Evolutionary conservation across 371 early-diverging fungal genomes (phyloP).

Genomic region (Mortierella sp.): DNA sequence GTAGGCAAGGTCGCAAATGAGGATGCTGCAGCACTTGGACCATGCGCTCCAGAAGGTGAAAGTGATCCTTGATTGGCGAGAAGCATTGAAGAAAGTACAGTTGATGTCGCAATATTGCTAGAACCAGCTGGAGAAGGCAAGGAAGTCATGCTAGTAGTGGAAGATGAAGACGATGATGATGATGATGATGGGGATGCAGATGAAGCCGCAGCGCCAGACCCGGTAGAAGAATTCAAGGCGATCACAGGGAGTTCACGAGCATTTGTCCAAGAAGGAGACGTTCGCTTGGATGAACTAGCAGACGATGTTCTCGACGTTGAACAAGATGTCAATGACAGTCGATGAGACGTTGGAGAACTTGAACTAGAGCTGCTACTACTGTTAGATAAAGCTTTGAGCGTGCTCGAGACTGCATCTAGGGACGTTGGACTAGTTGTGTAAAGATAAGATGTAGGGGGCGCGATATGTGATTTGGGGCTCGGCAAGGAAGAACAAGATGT

Average conservation of each 20-base stretch:
- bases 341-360: slow-evolving; percentile 15
- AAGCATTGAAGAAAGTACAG: slow-evolving; percentile 48
- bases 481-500: slow-evolving; percentile 59
- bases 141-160: neutral
- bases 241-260: slow-evolving; percentile 20
- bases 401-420: slow-evolving; percentile 43
- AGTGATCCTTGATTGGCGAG: slow-evolving; percentile 37
- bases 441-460: slow-evolving; percentile 27
- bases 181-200: neutral
- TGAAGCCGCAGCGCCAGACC: neutral
- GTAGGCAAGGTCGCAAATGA: slow-evolving; percentile 9
- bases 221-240: neutral
- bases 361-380: slow-evolving; percentile 16
- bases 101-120: slow-evolving; percentile 14
- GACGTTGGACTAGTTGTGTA: slow-evolving; percentile 45
- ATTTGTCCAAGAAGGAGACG: slow-evolving; percentile 22
- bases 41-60: slow-evolving; percentile 4
- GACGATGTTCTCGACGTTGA: slow-evolving; percentile 13
- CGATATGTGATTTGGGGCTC: slow-evolving; percentile 35
- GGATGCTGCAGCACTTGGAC: neutral
- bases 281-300: slow-evolving; percentile 12
- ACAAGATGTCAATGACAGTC: slow-evolving; percentile 13
- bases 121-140: neutral
- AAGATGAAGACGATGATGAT: slow-evolving; percentile 11
- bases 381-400: slow-evolving; percentile 33